Evolutionary conservation across 1,284 basidiomycete species (phyloP), one percentile per base, ranked within the genome.

Genomic region (Cryptococcus floricola): DNA sequence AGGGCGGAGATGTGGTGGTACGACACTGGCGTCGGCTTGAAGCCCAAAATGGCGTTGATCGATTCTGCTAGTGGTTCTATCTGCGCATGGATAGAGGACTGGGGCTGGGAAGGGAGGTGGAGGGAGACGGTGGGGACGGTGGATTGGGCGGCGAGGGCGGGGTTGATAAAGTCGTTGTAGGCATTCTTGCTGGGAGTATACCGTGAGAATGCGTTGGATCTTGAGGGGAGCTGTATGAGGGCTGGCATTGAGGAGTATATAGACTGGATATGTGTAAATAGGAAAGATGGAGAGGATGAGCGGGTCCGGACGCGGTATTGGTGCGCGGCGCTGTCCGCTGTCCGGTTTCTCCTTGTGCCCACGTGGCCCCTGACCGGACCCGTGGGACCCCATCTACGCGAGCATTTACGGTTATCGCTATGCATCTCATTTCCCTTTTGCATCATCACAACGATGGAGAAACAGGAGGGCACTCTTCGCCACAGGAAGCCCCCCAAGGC

Each of bases 141-240:
- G 31, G 31, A 8, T 6, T 34, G 31, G 3, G 31, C 31, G 31
- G 31, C 10, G 23, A 23, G 23, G 31, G 31, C 31, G 5, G 58
- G 52, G 5, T 57, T 62, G 23, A 74, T 44, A 48, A 69, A 65
- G 53, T 73, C 70, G 44, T 56, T 57, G 59, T 73, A 69, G 4
- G 73, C 73, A 56, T 71, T 72, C 25, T 50, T 58, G 51, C 66
- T 69, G 10, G 71, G 73, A 18, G 56, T 49, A 47, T 73, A 73
- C 3, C 53, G 54, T 3, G 58, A 59, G 61, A 75, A 75, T 9
- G 69, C 69, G 49, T 67, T 56, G 5, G 62, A 58, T 8, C 10
- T 28, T 10, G 53, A 46, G 1, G 70, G 68, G 2, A 73, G 53
- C 1, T 48, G 27, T 18, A 69, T 56, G 25, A 72, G 62, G 4